phyloP scores from a whole-genome alignment of 2,329 filamentous ascomycete species.

The Magnaporthiopsis incrustans region DNA sequence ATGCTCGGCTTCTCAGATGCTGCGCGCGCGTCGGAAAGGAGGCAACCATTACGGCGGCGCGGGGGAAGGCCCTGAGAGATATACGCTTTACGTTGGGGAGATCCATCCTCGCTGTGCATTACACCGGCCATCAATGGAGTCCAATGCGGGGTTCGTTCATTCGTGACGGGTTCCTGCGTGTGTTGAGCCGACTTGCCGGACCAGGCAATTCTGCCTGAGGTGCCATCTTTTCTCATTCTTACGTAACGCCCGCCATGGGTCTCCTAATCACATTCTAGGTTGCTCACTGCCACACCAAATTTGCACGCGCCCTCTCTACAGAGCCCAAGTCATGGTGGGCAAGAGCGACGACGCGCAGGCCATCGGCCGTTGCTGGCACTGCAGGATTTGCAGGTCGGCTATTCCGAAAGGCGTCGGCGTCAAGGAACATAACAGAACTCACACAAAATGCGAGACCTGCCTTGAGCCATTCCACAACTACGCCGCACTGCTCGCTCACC shows the following conservation, averaged over 20 bases:
- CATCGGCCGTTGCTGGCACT: background rate
- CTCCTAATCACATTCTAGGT: too few species aligned
- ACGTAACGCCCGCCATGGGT: too few species aligned
- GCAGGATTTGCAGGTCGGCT: background rate
- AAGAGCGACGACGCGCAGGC: background rate
- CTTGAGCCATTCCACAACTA: background rate
- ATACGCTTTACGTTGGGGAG: background rate
- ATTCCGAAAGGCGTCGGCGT: background rate
- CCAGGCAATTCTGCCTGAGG: background rate
- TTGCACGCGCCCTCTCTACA: background rate
- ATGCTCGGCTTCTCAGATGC: background rate
- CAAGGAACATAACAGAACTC: background rate
- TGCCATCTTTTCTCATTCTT: too few species aligned
- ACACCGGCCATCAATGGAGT: background rate
- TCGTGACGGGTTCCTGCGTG: background rate
- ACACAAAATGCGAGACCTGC: background rate
- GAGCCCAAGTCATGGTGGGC: background rate
- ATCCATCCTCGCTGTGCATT: too few species aligned
- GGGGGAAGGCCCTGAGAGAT: background rate
- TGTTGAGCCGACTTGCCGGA: background rate
- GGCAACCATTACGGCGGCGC: background rate
- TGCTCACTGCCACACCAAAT: background rate
- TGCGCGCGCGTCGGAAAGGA: background rate
- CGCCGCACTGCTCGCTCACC: background rate
- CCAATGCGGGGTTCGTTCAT: background rate